A percentile compares a stretch with the other conserved stretches of the same genome.
Evolutionary conservation across 2,329 filamentous ascomycete species (phyloP).

Genomic region (Hymenoscyphus repandus): DNA sequence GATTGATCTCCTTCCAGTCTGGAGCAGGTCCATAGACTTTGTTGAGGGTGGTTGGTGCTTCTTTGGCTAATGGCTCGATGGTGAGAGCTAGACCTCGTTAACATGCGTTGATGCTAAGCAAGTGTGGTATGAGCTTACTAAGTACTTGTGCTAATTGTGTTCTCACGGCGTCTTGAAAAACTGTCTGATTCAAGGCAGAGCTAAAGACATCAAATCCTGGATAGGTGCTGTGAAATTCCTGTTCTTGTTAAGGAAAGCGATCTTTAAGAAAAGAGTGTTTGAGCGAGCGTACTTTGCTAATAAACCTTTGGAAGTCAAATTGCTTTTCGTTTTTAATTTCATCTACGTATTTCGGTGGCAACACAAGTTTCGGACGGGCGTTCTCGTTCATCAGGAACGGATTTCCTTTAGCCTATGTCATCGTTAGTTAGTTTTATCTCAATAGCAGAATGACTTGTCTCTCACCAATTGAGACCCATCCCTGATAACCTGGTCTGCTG

Average conservation of each 20-base stretch:
- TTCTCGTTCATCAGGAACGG: conserved; percentile 13
- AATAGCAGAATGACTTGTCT: not conserved
- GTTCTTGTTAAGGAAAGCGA: too few species aligned
- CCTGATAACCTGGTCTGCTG: conserved; percentile 2
- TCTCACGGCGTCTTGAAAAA: conserved; percentile 30
- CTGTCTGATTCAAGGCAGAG: conserved; percentile 22
- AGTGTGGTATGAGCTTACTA: conserved; percentile 4
- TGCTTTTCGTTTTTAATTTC: conserved; percentile 33
- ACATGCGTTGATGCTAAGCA: not conserved
- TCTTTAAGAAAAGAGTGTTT: conserved; percentile 6
- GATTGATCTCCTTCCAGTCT: conserved; percentile 37
- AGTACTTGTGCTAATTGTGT: conserved; percentile 33
- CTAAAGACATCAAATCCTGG: conserved; percentile 32
- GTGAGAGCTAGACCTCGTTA: conserved; percentile 21
- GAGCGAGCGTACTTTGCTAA: conserved; percentile 29
- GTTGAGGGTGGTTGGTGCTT: conserved; percentile 31
- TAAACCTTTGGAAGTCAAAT: conserved; percentile 32
- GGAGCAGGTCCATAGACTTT: conserved; percentile 29
- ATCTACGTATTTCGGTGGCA: conserved; percentile 22
- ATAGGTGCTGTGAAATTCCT: conserved; percentile 33
- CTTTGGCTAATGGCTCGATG: conserved; percentile 33
- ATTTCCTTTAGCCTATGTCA: conserved; percentile 10
- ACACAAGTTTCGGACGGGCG: conserved; percentile 2
- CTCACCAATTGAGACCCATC: conserved; percentile 6
- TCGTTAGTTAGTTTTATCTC: not conserved